These are phyloP conservation scores for Chenopodium formosanum DNA, from an alignment of 148 eudicot genomes.

Conservation along the genomic window DNA sequence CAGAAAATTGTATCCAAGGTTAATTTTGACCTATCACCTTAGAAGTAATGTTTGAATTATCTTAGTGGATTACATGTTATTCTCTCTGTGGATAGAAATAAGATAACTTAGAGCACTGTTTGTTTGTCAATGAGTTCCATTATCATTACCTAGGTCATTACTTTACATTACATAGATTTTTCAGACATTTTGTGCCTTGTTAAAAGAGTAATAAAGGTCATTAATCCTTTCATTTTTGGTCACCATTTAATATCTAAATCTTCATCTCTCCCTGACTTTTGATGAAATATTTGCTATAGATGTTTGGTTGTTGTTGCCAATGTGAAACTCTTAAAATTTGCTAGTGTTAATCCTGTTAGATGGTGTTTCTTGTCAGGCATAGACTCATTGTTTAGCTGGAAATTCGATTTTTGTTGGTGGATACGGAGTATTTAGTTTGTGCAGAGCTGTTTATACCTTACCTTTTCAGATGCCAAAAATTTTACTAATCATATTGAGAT, in stretches of 20 bases:
- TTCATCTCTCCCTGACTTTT: too few species aligned
- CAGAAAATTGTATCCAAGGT: constrained; percentile 27
- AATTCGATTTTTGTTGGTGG: background rate
- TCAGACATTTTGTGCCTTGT: background rate
- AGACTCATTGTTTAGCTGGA: too few species aligned
- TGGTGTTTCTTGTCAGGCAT: too few species aligned
- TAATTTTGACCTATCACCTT: constrained; percentile 8
- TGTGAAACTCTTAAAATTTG: background rate
- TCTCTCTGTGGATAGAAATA: background rate
- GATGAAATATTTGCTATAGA: background rate
- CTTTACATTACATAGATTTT: too few species aligned
- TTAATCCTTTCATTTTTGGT: background rate
- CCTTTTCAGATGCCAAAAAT: background rate
- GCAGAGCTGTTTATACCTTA: background rate
- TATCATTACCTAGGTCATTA: background rate
- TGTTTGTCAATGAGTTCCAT: background rate
- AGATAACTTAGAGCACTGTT: background rate
- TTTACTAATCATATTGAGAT: background rate
- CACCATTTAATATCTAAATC: too few species aligned
- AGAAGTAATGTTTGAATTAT: background rate
- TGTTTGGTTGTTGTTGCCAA: background rate
- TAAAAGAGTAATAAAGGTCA: background rate
- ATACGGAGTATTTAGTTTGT: background rate
- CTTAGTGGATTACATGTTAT: background rate
- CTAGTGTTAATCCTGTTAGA: too few species aligned